Evolutionary conservation across 2,329 filamentous ascomycete genomes (phyloP).

Genomic region (Fusarium sp.): DNA sequence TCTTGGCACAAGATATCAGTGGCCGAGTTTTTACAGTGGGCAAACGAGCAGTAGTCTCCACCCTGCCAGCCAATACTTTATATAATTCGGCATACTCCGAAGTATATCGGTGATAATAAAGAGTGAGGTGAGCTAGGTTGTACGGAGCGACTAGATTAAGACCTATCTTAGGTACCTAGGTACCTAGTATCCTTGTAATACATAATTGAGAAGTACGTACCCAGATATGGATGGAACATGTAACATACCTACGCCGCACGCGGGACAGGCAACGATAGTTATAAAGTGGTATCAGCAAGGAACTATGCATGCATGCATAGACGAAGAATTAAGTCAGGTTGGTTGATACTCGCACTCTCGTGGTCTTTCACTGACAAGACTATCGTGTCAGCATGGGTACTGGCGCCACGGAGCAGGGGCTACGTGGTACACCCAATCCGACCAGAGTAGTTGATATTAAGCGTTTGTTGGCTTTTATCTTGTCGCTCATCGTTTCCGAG

Average conservation of each 20-base stretch:
- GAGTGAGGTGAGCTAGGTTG: constrained; percentile 1
- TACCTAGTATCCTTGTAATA: not conserved
- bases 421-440: not conserved
- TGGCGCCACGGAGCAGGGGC: constrained; percentile 27
- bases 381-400: constrained; percentile 33
- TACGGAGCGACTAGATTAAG: constrained; percentile 17
- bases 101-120: constrained; percentile 16
- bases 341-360: constrained; percentile 5
- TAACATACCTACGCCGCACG: constrained; percentile 26
- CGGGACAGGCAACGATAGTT: constrained; percentile 20
- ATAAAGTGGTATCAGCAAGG: constrained; percentile 26
- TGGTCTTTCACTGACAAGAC: constrained; percentile 20
- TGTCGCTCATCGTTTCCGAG: not conserved
- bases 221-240: not conserved
- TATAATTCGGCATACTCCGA: constrained; percentile 30
- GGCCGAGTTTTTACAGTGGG: constrained; percentile 15
- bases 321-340: constrained; percentile 10
- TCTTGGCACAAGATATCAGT: constrained; percentile 32
- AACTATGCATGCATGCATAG: constrained; percentile 31
- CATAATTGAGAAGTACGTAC: constrained; percentile 9
- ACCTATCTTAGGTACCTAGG: not conserved
- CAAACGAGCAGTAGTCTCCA: constrained; percentile 13
- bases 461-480: constrained; percentile 16
- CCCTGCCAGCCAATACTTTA: not conserved
- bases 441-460: not conserved